phyloP scores from a whole-genome alignment of 2,329 filamentous ascomycete genomes.

The Rhexocercosporidium sp. region DNA sequence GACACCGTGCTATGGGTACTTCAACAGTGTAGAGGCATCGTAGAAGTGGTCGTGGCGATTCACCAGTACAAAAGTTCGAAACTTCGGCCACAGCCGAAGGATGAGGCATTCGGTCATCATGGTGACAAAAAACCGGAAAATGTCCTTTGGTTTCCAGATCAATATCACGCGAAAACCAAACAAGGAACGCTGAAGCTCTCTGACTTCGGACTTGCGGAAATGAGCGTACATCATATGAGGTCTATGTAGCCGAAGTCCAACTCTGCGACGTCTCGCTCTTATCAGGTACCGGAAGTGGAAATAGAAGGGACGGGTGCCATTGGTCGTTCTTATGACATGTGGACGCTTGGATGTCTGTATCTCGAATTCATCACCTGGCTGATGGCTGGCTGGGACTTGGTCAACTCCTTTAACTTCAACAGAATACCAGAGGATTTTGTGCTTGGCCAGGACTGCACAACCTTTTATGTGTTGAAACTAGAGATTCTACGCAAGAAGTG shows the following conservation, averaged over 20 bases:
- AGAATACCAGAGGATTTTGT: not conserved
- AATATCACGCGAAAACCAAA: not conserved
- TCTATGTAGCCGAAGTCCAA: slow-evolving; percentile 42
- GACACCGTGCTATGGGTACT: slow-evolving; percentile 11
- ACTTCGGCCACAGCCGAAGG: not conserved
- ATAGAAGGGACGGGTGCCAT: not conserved
- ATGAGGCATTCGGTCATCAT: slow-evolving; percentile 35
- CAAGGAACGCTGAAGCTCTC: slow-evolving; percentile 40
- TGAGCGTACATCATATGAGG: slow-evolving; percentile 38
- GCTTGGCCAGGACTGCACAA: not conserved
- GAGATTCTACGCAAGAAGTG: too few species aligned
- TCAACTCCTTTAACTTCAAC: not conserved
- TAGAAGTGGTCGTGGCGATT: not conserved
- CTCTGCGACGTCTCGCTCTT: slow-evolving; percentile 11
- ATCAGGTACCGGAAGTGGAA: slow-evolving; percentile 28
- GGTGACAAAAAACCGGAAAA: slow-evolving; percentile 48
- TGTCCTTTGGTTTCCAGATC: slow-evolving; percentile 42
- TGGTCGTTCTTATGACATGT: slow-evolving; percentile 34
- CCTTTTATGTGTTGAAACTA: not conserved
- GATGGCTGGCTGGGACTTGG: slow-evolving; percentile 19
- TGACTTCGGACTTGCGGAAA: slow-evolving; percentile 40
- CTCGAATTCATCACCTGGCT: slow-evolving; percentile 40
- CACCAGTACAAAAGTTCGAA: slow-evolving; percentile 2
- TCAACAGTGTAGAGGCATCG: slow-evolving; percentile 6
- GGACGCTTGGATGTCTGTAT: slow-evolving; percentile 41